Percentiles rank a stretch among this genome's conserved stretches.
phyloP scores from a whole-genome alignment of 306 rosid genomes.

The Vigna unguiculata region DNA sequence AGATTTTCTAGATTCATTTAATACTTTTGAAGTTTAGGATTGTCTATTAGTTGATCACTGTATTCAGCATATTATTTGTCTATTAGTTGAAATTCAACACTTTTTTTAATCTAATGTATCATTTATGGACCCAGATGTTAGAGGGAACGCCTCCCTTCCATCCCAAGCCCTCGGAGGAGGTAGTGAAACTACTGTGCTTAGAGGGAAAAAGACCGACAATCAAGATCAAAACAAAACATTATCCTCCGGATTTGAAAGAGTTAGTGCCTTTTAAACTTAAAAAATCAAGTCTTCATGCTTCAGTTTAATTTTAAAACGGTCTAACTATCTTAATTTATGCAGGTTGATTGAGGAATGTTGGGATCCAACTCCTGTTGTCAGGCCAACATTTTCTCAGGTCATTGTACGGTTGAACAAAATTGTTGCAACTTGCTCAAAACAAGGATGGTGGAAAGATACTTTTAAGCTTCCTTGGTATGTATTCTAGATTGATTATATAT shows the following conservation, averaged over 20 bases:
- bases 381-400: conserved; percentile 89
- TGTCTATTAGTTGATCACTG: neutral
- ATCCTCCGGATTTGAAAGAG: conserved; percentile 94
- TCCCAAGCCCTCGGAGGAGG: conserved; percentile 79
- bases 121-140: conserved; percentile 67
- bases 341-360: conserved; percentile 98
- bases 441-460: conserved; percentile 99
- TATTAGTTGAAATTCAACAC: neutral
- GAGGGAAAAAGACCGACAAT: conserved; percentile 84
- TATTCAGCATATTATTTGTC: conserved; percentile 13
- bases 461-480: conserved; percentile 97
- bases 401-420: conserved; percentile 86
- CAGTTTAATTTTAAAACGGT: conserved; percentile 32
- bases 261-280: conserved; percentile 53
- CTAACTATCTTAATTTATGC: conserved; percentile 50
- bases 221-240: conserved; percentile 80
- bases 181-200: conserved; percentile 62
- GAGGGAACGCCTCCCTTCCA: conserved; percentile 85
- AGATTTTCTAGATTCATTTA: conserved; percentile 32
- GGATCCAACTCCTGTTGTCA: conserved; percentile 78
- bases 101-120: neutral
- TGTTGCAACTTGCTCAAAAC: conserved; percentile 85
- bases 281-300: conserved; percentile 27
- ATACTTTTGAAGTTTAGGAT: conserved; percentile 2
- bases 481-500: conserved; percentile 36